These are phyloP conservation scores for Aspergillus homomorphus DNA, from an alignment of 495 filamentous ascomycete species.

Conservation along the genomic window DNA sequence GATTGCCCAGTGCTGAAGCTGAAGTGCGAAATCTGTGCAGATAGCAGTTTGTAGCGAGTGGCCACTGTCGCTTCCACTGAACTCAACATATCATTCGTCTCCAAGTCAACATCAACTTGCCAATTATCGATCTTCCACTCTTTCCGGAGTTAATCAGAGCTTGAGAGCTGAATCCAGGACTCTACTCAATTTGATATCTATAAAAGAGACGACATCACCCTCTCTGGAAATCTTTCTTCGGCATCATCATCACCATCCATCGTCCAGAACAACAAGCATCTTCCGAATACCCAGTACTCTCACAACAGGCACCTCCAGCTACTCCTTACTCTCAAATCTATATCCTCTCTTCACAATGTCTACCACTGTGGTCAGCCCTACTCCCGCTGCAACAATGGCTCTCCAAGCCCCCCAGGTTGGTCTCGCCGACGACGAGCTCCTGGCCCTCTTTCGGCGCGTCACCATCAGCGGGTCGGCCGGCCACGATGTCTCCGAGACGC, in stretches of 20 bases:
- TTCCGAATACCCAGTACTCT: too few species aligned
- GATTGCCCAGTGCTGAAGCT: too few species aligned
- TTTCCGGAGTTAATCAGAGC: background rate
- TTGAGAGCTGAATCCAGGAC: background rate
- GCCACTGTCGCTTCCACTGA: background rate
- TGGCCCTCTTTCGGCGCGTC: background rate
- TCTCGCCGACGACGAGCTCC: constrained; percentile 1
- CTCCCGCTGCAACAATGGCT: background rate
- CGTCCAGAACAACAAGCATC: background rate
- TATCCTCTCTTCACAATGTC: background rate
- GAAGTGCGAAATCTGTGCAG: background rate
- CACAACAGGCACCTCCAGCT: too few species aligned
- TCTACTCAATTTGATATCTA: background rate
- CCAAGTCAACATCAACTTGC: background rate
- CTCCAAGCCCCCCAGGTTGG: background rate
- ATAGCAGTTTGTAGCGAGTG: background rate
- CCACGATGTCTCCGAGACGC: constrained; percentile 1
- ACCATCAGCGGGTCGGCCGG: constrained; percentile 1
- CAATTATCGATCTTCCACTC: background rate
- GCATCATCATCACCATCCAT: background rate
- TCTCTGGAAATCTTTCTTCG: background rate
- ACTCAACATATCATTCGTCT: background rate
- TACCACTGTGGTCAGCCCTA: background rate
- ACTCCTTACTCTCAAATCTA: too few species aligned
- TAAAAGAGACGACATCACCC: background rate